These are phyloP conservation scores for Barnettozyma botsteinii DNA, from an alignment of 805 yeast genomes.

Conservation along the genomic window DNA sequence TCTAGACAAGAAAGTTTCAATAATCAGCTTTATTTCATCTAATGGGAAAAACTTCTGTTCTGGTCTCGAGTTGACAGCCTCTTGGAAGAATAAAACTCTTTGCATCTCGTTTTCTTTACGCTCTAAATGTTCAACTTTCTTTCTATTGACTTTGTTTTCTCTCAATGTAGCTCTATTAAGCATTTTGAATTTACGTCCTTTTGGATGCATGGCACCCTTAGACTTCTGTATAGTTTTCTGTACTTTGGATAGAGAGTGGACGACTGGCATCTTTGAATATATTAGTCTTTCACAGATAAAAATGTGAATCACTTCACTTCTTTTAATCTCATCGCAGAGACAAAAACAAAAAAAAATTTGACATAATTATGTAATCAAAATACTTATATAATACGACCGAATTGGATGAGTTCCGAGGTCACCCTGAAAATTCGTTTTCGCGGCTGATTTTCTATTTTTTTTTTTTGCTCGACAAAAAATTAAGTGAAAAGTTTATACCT, in stretches of 20 bases:
- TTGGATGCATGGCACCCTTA: slow-evolving; percentile 67
- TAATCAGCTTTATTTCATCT: slow-evolving; percentile 55
- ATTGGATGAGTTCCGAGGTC: too few relatives aligned
- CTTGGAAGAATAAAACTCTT: slow-evolving; percentile 55
- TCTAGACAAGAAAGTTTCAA: slow-evolving; percentile 58
- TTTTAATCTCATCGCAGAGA: slow-evolving; percentile 1
- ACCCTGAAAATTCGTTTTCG: not conserved
- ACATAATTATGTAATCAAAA: not conserved
- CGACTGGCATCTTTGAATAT: slow-evolving; percentile 64
- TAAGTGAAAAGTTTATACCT: not conserved
- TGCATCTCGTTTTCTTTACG: slow-evolving; percentile 56
- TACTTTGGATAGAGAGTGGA: slow-evolving; percentile 61
- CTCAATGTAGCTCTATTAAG: slow-evolving; percentile 82
- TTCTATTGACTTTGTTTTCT: slow-evolving; percentile 60
- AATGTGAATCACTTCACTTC: not conserved
- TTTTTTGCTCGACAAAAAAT: slow-evolving; percentile 2
- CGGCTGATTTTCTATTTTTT: not conserved
- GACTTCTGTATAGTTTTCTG: slow-evolving; percentile 51
- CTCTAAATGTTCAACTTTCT: slow-evolving; percentile 51
- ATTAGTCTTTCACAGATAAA: too few relatives aligned
- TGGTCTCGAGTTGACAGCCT: slow-evolving; percentile 41
- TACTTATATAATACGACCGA: too few relatives aligned
- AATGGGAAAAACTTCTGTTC: slow-evolving; percentile 39
- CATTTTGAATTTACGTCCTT: slow-evolving; percentile 83
- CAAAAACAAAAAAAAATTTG: slow-evolving; percentile 7